Conservation (phyloP, 208 protist genomes). For the Vickermania spadyakhi region DNA sequence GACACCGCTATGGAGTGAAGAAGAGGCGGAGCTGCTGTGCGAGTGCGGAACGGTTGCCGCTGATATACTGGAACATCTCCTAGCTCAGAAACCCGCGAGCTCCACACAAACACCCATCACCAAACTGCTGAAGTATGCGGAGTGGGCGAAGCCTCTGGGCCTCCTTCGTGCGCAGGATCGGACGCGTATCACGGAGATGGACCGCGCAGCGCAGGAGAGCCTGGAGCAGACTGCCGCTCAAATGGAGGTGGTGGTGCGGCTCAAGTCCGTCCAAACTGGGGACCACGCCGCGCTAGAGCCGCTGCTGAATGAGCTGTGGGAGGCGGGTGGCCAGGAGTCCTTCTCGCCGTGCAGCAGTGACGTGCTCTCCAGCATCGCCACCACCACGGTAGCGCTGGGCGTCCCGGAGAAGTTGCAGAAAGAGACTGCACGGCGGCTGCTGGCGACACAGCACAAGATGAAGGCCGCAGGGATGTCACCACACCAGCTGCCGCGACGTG, state of each 20-base stretch:
- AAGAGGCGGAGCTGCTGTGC: slow-evolving; percentile 29
- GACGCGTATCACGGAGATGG: slow-evolving; percentile 18
- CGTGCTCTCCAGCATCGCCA: slow-evolving; percentile 67
- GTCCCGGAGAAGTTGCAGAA: slow-evolving; percentile 27
- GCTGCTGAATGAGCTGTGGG: slow-evolving; percentile 48
- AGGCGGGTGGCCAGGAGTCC: slow-evolving; percentile 15
- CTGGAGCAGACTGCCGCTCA: slow-evolving; percentile 40
- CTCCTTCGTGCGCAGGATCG: slow-evolving; percentile 22
- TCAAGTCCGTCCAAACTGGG: slow-evolving; percentile 45
- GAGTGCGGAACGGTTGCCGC: slow-evolving; percentile 14
- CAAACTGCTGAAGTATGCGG: slow-evolving; percentile 39
- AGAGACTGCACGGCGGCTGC: slow-evolving; percentile 34
- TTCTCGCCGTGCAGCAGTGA: slow-evolving; percentile 61
- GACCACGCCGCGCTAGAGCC: slow-evolving; percentile 28
- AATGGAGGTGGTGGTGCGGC: slow-evolving; percentile 61
- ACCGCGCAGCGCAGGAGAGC: slow-evolving; percentile 23
- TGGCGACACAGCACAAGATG: slow-evolving; percentile 27
- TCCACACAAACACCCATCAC: slow-evolving; percentile 37
- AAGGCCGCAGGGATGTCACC: slow-evolving; percentile 11
- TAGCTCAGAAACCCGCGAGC: slow-evolving; percentile 13
- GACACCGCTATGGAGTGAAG: slow-evolving; percentile 22
- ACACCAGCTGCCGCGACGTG: slow-evolving; percentile 48
- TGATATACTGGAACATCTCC: slow-evolving; percentile 17
- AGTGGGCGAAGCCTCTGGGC: slow-evolving; percentile 34
- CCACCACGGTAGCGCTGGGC: slow-evolving; percentile 19